Evolutionary conservation across 768 basidiomycete genomes (phyloP).

Genomic region (Hygrocybe coccinea): DNA sequence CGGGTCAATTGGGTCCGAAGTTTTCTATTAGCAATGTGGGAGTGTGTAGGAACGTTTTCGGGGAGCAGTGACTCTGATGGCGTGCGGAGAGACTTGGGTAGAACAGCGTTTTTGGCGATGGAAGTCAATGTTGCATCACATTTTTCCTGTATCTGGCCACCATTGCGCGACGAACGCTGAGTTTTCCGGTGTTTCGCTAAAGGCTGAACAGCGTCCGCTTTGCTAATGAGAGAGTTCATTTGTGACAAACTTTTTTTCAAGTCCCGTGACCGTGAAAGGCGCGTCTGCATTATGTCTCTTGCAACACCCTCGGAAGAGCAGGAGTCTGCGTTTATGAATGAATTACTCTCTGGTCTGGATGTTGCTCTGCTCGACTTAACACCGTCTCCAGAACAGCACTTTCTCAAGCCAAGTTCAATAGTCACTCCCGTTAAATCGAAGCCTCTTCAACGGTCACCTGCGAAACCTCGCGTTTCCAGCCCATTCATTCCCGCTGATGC

Average conservation of each 20-base stretch:
- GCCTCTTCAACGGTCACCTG: conserved; percentile 15
- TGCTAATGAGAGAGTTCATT: conserved; percentile 74
- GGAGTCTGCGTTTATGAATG: conserved; percentile 53
- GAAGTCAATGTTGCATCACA: conserved; percentile 54
- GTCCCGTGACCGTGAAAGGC: not conserved
- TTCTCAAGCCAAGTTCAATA: conserved; percentile 16
- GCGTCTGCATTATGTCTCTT: no score
- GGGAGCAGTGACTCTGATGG: conserved; percentile 43
- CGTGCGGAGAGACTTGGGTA: conserved; percentile 66
- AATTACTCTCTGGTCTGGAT: conserved; percentile 50
- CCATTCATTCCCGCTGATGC: conserved; percentile 5
- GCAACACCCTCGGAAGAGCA: conserved; percentile 1
- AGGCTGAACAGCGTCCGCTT: conserved; percentile 56
- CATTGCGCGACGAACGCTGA: conserved; percentile 16
- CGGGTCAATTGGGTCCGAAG: conserved; percentile 64
- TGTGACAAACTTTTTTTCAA: not conserved
- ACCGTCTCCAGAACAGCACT: conserved; percentile 34
- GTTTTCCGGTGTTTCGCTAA: conserved; percentile 37
- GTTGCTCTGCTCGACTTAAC: conserved; percentile 44
- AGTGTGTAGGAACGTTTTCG: conserved; percentile 45
- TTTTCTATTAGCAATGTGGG: conserved; percentile 69
- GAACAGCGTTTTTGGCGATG: conserved; percentile 50
- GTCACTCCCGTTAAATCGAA: conserved; percentile 8
- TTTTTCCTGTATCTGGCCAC: conserved; percentile 7
- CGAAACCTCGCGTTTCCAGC: not conserved